A percentile compares a stretch with the other conserved stretches of the same genome.
Evolutionary conservation across 352 stramenopile genomes (phyloP).

Genomic region (Globisporangium apiculatum): DNA sequence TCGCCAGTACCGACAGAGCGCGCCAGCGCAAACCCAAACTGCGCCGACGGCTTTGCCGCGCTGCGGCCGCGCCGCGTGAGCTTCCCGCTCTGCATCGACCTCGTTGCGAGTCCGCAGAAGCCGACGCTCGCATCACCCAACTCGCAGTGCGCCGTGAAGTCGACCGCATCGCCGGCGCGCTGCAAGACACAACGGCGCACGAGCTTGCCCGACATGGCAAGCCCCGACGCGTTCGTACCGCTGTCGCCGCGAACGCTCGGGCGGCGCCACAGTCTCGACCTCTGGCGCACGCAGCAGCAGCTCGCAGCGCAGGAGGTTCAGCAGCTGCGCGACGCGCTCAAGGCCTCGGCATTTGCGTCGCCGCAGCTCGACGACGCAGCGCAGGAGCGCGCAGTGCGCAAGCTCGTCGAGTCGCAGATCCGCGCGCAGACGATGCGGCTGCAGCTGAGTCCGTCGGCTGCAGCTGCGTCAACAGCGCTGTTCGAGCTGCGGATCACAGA

Average conservation of each 20-base stretch:
- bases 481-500: neutral
- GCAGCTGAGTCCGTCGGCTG: conserved; percentile 25
- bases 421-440: conserved; percentile 47
- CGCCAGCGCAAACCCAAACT: conserved; percentile 32
- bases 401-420: conserved; percentile 58
- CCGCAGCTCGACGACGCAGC: conserved; percentile 25
- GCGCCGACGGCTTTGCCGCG: conserved; percentile 13
- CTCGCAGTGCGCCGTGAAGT: conserved; percentile 10
- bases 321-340: conserved; percentile 49
- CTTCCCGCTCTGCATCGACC: conserved; percentile 19
- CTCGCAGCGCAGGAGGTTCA: conserved; percentile 31
- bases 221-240: neutral
- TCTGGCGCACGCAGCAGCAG: conserved; percentile 39
- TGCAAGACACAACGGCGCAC: conserved; percentile 11
- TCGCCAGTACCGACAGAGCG: conserved; percentile 7
- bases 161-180: neutral
- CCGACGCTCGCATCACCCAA: conserved; percentile 33
- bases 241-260: conserved; percentile 28
- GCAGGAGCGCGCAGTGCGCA: conserved; percentile 64
- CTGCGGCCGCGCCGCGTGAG: conserved; percentile 7
- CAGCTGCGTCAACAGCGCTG: conserved; percentile 7
- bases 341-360: conserved; percentile 26
- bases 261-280: conserved; percentile 39
- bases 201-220: conserved; percentile 12
- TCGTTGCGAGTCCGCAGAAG: conserved; percentile 22